phyloP scores from a whole-genome alignment of 2,329 filamentous ascomycete species.

The Pseudogymnoascus sp. region DNA sequence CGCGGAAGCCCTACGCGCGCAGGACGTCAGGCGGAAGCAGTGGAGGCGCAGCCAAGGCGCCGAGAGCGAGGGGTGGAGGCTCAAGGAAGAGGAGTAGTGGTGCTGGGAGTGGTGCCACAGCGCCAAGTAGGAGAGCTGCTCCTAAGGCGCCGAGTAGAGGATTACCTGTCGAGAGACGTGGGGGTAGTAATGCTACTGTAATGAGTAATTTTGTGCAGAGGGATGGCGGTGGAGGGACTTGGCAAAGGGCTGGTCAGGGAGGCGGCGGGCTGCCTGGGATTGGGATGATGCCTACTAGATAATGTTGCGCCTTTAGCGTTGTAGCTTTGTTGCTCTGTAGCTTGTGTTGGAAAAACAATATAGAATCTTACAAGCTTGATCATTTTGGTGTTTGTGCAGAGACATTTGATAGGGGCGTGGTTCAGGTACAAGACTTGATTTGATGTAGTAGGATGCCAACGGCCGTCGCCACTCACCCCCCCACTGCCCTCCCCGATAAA shows the following conservation, averaged over 20 bases:
- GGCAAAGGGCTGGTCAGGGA: neutral
- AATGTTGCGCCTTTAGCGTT: neutral
- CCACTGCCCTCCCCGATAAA: neutral
- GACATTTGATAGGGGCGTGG: neutral
- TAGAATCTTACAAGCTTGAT: neutral
- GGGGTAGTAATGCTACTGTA: neutral
- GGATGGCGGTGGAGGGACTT: neutral
- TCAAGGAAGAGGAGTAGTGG: neutral
- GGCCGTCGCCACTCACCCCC: neutral
- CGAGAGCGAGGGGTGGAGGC: neutral
- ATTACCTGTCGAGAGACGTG: conserved; percentile 1
- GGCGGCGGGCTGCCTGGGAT: neutral
- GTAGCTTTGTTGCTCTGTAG: neutral
- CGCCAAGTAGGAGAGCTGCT: neutral
- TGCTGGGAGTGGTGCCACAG: neutral
- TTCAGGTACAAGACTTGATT: neutral
- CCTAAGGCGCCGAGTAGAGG: neutral
- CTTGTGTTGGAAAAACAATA: neutral
- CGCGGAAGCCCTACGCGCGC: neutral
- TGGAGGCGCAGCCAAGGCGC: neutral
- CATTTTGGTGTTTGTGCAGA: neutral
- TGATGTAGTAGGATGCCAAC: neutral
- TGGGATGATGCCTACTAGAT: conserved; percentile 9
- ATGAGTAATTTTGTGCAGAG: conserved; percentile 6
- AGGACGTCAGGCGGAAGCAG: neutral